phyloP scores from a whole-genome alignment of 2,329 filamentous ascomycete genomes.

The Tolypocladium sp. region DNA sequence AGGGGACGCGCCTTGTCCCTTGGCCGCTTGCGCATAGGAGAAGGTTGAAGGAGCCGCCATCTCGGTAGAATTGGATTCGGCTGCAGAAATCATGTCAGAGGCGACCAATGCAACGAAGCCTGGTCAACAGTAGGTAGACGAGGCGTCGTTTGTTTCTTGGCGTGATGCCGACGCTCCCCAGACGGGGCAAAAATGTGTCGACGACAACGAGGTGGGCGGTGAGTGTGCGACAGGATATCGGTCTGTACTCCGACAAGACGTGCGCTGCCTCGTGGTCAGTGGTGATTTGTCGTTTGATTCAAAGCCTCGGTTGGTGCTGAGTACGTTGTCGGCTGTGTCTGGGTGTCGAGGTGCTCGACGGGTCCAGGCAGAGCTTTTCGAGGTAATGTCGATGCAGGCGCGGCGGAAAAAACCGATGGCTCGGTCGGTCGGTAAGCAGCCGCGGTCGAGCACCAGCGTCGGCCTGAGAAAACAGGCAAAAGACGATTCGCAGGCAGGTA shows the following conservation, averaged over 20 bases:
- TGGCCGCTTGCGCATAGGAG: conserved; percentile 93
- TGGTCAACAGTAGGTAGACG: conserved; percentile 7
- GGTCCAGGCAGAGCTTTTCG: background rate
- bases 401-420: background rate
- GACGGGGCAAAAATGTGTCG: conserved; percentile 5
- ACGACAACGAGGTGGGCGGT: background rate
- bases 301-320: background rate
- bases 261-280: background rate
- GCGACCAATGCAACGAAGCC: conserved; percentile 9
- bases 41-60: conserved; percentile 57
- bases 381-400: background rate
- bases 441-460: background rate
- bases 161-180: conserved; percentile 9
- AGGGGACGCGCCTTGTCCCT: conserved; percentile 51
- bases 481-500: background rate
- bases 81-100: conserved; percentile 18
- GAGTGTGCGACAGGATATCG: background rate
- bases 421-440: background rate
- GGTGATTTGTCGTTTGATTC: background rate
- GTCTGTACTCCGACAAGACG: background rate
- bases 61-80: conserved; percentile 17
- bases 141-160: conserved; percentile 5
- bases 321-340: background rate
- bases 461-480: background rate
- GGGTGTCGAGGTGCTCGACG: background rate